Conservation (phyloP, 208 protist genomes). For the Wallacemonas collosoma region DNA sequence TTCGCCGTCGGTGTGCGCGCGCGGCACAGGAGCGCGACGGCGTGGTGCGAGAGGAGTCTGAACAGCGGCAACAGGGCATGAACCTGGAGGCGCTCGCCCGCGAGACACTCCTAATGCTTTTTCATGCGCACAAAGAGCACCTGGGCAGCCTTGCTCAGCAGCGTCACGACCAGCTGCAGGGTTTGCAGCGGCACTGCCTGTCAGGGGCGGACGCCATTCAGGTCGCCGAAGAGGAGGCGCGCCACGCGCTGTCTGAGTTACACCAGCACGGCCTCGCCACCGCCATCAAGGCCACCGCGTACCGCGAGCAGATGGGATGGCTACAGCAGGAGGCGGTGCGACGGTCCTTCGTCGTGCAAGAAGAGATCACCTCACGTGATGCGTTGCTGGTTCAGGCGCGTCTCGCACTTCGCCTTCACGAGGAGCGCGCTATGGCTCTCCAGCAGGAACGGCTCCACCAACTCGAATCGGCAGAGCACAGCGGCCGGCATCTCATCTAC, state of each 20-base stretch:
- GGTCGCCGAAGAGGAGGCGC: constrained; percentile 23
- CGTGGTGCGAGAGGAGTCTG: constrained; percentile 22
- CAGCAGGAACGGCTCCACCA: constrained; percentile 40
- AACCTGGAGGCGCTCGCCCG: constrained; percentile 28
- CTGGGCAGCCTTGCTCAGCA: constrained; percentile 14
- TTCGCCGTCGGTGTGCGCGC: constrained; percentile 38
- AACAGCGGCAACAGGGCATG: constrained; percentile 3
- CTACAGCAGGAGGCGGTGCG: constrained; percentile 32
- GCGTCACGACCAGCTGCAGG: constrained; percentile 18
- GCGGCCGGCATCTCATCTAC: constrained; percentile 34
- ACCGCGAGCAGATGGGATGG: constrained; percentile 23
- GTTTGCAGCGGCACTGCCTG: constrained; percentile 24
- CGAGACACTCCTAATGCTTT: constrained; percentile 26
- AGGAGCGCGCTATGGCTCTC: constrained; percentile 38
- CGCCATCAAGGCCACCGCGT: constrained; percentile 20
- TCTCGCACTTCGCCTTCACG: constrained; percentile 35
- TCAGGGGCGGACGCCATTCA: constrained; percentile 14
- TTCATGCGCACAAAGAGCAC: constrained; percentile 13
- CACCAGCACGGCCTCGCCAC: constrained; percentile 10
- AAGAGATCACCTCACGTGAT: constrained; percentile 40
- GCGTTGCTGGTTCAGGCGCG: constrained; percentile 25
- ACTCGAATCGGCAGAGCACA: constrained; percentile 41
- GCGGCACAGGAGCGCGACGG: constrained; percentile 24
- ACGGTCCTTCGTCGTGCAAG: constrained; percentile 33
- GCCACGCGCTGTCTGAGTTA: constrained; percentile 10